Evolutionary conservation across 2,329 filamentous ascomycete species (phyloP), one percentile per base, ranked within the genome.

Genomic region (Furcasterigmium furcatum): DNA sequence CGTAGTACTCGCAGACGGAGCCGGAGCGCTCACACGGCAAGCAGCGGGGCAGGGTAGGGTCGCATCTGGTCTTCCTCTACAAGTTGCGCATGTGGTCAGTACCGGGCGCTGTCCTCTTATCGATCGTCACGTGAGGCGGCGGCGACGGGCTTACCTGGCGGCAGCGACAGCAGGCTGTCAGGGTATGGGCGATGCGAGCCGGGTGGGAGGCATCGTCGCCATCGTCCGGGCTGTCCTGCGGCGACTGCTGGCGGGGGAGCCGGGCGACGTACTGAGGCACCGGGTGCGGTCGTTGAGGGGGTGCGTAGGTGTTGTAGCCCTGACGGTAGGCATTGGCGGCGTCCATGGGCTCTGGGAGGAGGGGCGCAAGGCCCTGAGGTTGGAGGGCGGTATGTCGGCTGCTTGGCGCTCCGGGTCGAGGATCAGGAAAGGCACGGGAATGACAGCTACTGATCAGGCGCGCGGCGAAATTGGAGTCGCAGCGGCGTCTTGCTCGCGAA

Each of bases 11-110:
- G 77, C 94, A 99, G 49, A 84, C 80, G 24, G 91, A 90, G 58
- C 91, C 91, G 52, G 89, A 91, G 56, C 92, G 82, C 69, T 96
- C 91, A 71, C 94, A 99, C 19, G 92, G 91, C 16, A 89, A 80
- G 67, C 94, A 99, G 60, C 88, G 87, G 34, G 94, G 94, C 19
- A 99, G 80, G 13, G 88, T 88, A 4, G 94, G 88, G 68, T 97
- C 94, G 73, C 94, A 99, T 74, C 91, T 80, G 30, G 92, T 97
- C 76, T 99, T 99, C 59, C 92, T 85, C 91, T 95, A 61, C 27
- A 43, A 16, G 32, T 45, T 45, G 38, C 52, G 45, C 58, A 53
- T 45, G 50, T 45, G 45, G 43, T 52, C 20, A 52, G 49, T 36
- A 18, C 14, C 36, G 27, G 20, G 13, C 12, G 24, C 24, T 27